Evolutionary conservation across 2,329 filamentous ascomycete species (phyloP).

Genomic region (Zelopaecilomyces penicillatus): DNA sequence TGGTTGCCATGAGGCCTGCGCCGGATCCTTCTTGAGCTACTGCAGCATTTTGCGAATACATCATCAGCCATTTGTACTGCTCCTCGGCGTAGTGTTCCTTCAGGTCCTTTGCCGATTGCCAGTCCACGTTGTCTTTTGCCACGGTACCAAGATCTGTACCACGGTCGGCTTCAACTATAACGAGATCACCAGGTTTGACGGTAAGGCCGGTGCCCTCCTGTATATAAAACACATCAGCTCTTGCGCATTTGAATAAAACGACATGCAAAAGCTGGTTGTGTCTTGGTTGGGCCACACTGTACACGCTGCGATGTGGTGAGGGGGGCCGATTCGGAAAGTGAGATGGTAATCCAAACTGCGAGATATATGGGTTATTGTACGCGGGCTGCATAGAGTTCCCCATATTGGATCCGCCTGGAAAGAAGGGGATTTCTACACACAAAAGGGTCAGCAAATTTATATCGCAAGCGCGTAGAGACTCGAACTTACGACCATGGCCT

Average conservation of each 20-base stretch:
- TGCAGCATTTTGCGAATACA: slow-evolving; percentile 80
- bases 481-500: slow-evolving; percentile 32
- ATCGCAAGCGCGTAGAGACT: background rate
- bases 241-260: slow-evolving; percentile 91
- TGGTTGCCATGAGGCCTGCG: slow-evolving; percentile 55
- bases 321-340: slow-evolving; percentile 42
- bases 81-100: slow-evolving; percentile 91
- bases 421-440: slow-evolving; percentile 15
- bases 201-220: slow-evolving; percentile 90
- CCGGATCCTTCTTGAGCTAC: slow-evolving; percentile 52
- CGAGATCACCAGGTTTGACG: slow-evolving; percentile 83
- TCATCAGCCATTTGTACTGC: slow-evolving; percentile 97
- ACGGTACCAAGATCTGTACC: slow-evolving; percentile 94
- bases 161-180: slow-evolving; percentile 95
- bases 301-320: slow-evolving; percentile 55
- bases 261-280: slow-evolving; percentile 72
- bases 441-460: slow-evolving; percentile 3
- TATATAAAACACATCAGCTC: slow-evolving; percentile 94
- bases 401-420: slow-evolving; percentile 14
- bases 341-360: slow-evolving; percentile 36
- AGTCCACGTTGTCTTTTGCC: slow-evolving; percentile 76
- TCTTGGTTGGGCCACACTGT: slow-evolving; percentile 51
- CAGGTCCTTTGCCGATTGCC: slow-evolving; percentile 76
- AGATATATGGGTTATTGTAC: slow-evolving; percentile 33
- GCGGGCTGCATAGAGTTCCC: slow-evolving; percentile 18